phyloP scores from a whole-genome alignment of 148 eudicot species.

The Rhododendron griersonianum region DNA sequence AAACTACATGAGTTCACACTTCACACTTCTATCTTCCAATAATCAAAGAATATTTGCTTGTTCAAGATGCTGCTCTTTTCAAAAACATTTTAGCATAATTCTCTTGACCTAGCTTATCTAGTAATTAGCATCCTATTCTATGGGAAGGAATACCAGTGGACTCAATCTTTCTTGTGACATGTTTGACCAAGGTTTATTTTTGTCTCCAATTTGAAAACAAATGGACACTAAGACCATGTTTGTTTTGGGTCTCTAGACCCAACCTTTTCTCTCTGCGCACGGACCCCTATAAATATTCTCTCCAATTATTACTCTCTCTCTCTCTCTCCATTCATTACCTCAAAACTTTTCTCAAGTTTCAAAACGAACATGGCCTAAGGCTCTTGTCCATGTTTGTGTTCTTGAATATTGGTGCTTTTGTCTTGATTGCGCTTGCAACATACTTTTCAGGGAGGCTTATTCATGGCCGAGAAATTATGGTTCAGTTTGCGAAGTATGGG shows the following conservation, averaged over 20 bases:
- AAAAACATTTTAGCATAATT: not conserved
- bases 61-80: not conserved
- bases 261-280: too few relatives aligned
- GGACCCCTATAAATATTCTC: too few relatives aligned
- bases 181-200: not conserved
- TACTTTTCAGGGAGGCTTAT: slow-evolving; percentile 13
- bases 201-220: not conserved
- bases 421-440: not conserved
- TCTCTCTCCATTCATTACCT: too few relatives aligned
- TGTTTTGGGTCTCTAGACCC: too few relatives aligned
- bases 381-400: not conserved
- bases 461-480: slow-evolving; percentile 18
- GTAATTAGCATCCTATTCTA: not conserved
- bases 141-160: not conserved
- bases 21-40: not conserved
- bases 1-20: not conserved
- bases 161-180: not conserved
- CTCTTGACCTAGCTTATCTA: not conserved
- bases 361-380: too few relatives aligned
- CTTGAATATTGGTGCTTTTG: not conserved
- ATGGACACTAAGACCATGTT: not conserved
- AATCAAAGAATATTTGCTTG: not conserved
- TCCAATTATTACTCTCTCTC: too few relatives aligned
- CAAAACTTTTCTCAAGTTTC: too few relatives aligned
- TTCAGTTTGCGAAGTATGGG: slow-evolving; percentile 19